Conservation (phyloP, 2,329 filamentous ascomycete genomes). For the Acrodontium crateriforme region DNA sequence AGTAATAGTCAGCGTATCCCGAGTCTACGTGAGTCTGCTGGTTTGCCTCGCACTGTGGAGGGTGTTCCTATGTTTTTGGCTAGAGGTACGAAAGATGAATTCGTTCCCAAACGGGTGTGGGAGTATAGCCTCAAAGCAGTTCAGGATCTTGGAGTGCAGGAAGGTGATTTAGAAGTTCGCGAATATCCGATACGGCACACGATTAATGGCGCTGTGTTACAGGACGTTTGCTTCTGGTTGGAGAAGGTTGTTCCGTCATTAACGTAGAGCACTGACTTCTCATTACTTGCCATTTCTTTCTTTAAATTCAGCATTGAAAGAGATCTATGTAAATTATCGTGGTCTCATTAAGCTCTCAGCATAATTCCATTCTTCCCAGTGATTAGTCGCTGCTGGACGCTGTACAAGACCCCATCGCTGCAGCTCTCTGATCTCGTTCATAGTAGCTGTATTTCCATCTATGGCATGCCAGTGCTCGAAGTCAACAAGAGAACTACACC, state of each 20-base stretch:
- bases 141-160: conserved; percentile 22
- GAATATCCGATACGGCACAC: conserved; percentile 34
- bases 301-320: too few relatives aligned
- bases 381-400: conserved; percentile 11
- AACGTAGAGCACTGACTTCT: too few relatives aligned
- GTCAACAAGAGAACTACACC: conserved; percentile 16
- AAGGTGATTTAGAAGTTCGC: conserved; percentile 24
- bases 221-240: conserved; percentile 28
- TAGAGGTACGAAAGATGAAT: conserved; percentile 32
- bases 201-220: conserved; percentile 25
- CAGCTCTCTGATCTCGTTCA: conserved; percentile 13
- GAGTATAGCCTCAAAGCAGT: conserved; percentile 27
- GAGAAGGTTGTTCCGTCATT: conserved; percentile 24
- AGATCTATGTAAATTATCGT: too few relatives aligned
- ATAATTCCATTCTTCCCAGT: conserved; percentile 10
- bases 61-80: conserved; percentile 29
- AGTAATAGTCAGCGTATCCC: too few relatives aligned
- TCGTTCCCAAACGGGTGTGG: conserved; percentile 30
- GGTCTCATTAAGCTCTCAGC: not conserved
- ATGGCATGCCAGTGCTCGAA: conserved; percentile 18
- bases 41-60: conserved; percentile 21
- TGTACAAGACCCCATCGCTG: conserved; percentile 17
- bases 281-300: too few relatives aligned
- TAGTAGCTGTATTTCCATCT: conserved; percentile 14
- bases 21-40: too few relatives aligned